Evolutionary conservation across 2,329 filamentous ascomycete genomes (phyloP).

Genomic region (Fusarium sp.): DNA sequence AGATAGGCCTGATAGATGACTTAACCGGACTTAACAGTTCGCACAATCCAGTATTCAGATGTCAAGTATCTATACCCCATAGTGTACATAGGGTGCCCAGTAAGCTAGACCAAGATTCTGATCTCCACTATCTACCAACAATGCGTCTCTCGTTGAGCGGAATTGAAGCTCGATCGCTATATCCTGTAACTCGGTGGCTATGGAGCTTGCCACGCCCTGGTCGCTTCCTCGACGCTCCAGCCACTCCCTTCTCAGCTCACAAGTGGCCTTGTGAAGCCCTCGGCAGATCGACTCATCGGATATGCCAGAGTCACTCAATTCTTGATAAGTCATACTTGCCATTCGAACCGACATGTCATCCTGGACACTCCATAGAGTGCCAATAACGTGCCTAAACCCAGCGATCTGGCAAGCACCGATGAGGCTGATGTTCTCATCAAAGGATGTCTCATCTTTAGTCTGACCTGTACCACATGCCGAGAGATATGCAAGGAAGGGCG

Average conservation of each 20-base stretch:
- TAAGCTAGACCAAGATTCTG: background rate
- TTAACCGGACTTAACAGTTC: background rate
- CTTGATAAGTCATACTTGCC: background rate
- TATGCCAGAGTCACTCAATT: fast-evolving
- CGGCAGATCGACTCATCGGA: background rate
- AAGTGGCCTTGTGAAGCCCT: background rate
- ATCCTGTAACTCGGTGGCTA: background rate
- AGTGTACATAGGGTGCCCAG: constrained; percentile 4
- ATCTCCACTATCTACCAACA: fast-evolving
- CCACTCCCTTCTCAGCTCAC: background rate
- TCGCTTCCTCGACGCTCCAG: background rate
- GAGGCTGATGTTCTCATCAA: constrained; percentile 1
- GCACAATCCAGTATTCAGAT: background rate
- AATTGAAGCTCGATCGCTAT: background rate
- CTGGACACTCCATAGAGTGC: background rate
- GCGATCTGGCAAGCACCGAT: background rate
- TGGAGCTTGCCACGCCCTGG: too few species aligned
- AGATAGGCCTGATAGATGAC: background rate
- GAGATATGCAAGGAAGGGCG: constrained; percentile 6
- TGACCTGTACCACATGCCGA: constrained; percentile 1
- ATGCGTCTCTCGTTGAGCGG: background rate
- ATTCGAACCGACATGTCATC: background rate
- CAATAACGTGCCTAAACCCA: background rate
- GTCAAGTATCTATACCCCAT: background rate
- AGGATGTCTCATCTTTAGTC: background rate